Evolutionary conservation across 257 asterid genomes (phyloP).

Genomic region (Petunia secreta): DNA sequence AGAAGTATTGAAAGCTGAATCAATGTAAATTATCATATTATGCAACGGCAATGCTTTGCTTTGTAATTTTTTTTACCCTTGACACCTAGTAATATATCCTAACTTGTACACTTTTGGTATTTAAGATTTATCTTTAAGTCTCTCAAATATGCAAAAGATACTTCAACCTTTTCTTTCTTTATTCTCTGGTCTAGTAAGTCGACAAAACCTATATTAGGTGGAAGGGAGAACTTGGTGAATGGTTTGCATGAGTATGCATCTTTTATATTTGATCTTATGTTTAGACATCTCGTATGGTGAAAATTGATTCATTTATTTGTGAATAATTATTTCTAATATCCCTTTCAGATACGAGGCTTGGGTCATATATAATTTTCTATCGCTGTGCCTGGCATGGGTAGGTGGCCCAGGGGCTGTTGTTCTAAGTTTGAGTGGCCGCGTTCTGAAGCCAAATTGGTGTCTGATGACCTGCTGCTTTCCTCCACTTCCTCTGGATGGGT

Average conservation of each 20-base stretch:
- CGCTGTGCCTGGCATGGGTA: constrained; percentile 98
- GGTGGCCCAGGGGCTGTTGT: constrained; percentile 99
- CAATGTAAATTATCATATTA: too few species aligned
- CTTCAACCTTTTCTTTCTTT: not conserved
- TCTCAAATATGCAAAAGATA: not conserved
- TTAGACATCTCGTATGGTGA: constrained; percentile 1
- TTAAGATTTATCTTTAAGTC: not conserved
- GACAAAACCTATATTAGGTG: not conserved
- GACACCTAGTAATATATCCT: not conserved
- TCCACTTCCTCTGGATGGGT: constrained; percentile 96
- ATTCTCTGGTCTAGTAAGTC: not conserved
- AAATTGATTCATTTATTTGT: constrained; percentile 16
- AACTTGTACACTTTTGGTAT: not conserved
- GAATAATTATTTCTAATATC: constrained; percentile 29
- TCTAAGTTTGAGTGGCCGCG: constrained; percentile 78
- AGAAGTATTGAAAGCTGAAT: too few species aligned
- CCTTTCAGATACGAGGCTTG: constrained; percentile 96
- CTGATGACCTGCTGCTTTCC: constrained; percentile 94
- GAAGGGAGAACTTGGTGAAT: constrained; percentile 13
- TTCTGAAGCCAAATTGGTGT: constrained; percentile 88
- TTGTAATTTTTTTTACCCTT: not conserved
- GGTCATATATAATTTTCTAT: constrained; percentile 97
- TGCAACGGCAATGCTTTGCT: not conserved
- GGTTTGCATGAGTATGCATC: constrained; percentile 6
- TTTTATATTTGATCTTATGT: constrained; percentile 13